These are phyloP conservation scores for Zychaea mexicana DNA, from an alignment of 371 early-diverging fungal genomes.

Conservation along the genomic window DNA sequence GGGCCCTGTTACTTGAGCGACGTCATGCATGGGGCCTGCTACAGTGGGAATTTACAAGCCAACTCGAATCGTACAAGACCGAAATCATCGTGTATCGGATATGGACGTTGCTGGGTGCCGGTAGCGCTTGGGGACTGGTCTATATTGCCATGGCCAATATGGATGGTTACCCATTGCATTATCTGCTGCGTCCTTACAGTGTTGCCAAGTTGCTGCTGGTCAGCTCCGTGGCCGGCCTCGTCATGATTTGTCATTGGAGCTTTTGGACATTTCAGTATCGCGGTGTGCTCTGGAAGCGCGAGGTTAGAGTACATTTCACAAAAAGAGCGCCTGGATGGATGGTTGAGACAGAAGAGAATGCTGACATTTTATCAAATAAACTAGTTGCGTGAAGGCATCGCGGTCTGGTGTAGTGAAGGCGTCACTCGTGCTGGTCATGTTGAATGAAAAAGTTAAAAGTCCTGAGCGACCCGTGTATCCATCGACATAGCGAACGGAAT, in stretches of 20 bases:
- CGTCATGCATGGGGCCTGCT: constrained; percentile 69
- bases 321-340: too few species aligned
- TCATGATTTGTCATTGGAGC: constrained; percentile 66
- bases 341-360: background rate
- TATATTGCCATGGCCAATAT: constrained; percentile 53
- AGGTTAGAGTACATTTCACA: constrained; percentile 14
- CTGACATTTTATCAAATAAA: background rate
- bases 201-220: constrained; percentile 48
- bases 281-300: constrained; percentile 65
- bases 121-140: constrained; percentile 61
- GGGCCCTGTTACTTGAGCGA: constrained; percentile 58
- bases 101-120: constrained; percentile 63
- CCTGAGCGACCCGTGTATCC: too few species aligned
- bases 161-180: constrained; percentile 45
- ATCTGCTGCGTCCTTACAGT: constrained; percentile 33
- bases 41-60: constrained; percentile 62
- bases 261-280: constrained; percentile 73
- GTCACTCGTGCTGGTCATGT: constrained; percentile 48
- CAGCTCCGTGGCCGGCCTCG: constrained; percentile 55
- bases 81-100: constrained; percentile 47
- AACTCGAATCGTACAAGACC: constrained; percentile 35
- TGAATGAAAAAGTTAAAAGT: background rate
- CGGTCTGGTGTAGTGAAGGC: constrained; percentile 63
- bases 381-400: constrained; percentile 54
- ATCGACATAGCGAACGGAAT: too few species aligned